phyloP scores from a whole-genome alignment of 208 protist species.

The Trypanosoma brucei region DNA sequence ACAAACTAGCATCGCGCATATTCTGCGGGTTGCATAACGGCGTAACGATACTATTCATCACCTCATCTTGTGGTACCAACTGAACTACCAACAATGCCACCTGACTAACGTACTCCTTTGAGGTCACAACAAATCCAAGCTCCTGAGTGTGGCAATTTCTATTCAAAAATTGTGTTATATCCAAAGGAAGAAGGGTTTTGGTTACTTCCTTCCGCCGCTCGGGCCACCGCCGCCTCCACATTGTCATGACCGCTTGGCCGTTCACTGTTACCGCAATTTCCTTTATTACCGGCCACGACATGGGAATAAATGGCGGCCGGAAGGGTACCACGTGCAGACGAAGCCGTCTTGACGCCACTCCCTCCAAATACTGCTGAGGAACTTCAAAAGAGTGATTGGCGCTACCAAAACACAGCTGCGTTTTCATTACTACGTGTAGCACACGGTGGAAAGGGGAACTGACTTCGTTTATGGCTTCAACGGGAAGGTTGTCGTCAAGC shows the following conservation, averaged over 20 bases:
- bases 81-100: constrained; percentile 51
- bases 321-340: constrained; percentile 62
- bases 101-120: constrained; percentile 54
- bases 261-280: constrained; percentile 80
- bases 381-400: constrained; percentile 59
- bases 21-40: constrained; percentile 14
- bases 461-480: constrained; percentile 41
- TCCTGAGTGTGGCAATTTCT: constrained; percentile 28
- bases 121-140: constrained; percentile 57
- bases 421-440: constrained; percentile 38
- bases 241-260: constrained; percentile 46
- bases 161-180: constrained; percentile 69
- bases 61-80: constrained; percentile 42
- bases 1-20: constrained; percentile 14
- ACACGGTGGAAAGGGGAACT: constrained; percentile 65
- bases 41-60: constrained; percentile 39
- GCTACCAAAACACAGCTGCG: constrained; percentile 67
- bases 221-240: constrained; percentile 78
- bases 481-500: constrained; percentile 4
- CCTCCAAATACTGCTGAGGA: constrained; percentile 48
- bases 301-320: constrained; percentile 45
- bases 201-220: constrained; percentile 53
- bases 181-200: constrained; percentile 69
- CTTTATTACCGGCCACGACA: constrained; percentile 61
- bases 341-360: constrained; percentile 48